Evolutionary conservation across 2,329 filamentous ascomycete species (phyloP).

Genomic region (Pestalotiopsis sp.): DNA sequence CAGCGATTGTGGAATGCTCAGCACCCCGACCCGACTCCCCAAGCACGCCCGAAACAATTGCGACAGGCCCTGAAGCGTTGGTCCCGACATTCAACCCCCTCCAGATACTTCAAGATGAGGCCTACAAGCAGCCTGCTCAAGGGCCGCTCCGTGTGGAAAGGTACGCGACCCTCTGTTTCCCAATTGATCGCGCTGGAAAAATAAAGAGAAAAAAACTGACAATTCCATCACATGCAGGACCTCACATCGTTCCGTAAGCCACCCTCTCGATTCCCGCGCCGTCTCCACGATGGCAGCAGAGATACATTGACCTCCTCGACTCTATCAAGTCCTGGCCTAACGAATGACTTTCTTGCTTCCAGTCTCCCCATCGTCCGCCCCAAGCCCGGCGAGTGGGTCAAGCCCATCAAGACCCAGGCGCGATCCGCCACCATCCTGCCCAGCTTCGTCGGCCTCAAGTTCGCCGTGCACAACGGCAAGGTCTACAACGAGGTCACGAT

Average conservation of each 20-base stretch:
- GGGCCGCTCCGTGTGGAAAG: slow-evolving; percentile 37
- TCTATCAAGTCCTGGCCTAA: neutral
- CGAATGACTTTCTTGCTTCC: neutral
- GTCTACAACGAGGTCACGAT: slow-evolving; percentile 79
- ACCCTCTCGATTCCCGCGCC: neutral
- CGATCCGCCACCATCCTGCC: slow-evolving; percentile 87
- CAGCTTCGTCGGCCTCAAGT: slow-evolving; percentile 87
- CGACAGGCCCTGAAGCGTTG: slow-evolving; percentile 15
- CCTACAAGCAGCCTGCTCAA: slow-evolving; percentile 36
- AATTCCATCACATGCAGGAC: slow-evolving; percentile 48
- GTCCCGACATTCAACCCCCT: neutral
- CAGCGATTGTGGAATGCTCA: neutral
- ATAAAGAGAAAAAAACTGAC: neutral
- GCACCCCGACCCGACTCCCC: neutral
- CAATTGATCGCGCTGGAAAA: neutral
- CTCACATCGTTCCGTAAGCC: slow-evolving; percentile 71
- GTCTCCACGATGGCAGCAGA: too few relatives aligned
- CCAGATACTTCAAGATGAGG: slow-evolving; percentile 31
- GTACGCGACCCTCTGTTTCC: slow-evolving; percentile 17
- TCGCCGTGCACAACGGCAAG: slow-evolving; percentile 92
- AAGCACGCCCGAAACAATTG: slow-evolving; percentile 14
- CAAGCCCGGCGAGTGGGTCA: slow-evolving; percentile 62
- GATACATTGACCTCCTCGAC: neutral
- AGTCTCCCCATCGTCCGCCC: slow-evolving; percentile 66
- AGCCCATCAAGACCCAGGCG: slow-evolving; percentile 83